phyloP scores from a whole-genome alignment of 352 stramenopile species.

The Pythium aristosporum region DNA sequence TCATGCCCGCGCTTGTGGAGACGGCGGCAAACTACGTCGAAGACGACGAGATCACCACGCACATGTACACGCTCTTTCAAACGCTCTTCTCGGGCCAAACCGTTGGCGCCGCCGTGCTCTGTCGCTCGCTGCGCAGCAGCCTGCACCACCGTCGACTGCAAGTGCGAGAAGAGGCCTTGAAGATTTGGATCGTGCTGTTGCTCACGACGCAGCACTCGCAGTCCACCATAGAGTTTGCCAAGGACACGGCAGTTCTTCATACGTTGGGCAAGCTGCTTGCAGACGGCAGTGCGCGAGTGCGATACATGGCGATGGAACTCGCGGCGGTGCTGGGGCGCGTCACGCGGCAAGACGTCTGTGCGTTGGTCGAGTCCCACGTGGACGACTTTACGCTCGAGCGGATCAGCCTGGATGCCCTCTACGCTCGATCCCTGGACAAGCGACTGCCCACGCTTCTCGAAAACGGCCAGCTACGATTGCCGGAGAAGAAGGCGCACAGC shows the following conservation, averaged over 20 bases:
- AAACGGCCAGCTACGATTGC: constrained; percentile 32
- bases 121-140: constrained; percentile 31
- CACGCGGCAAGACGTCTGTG: constrained; percentile 40
- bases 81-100: constrained; percentile 14
- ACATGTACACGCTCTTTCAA: constrained; percentile 20
- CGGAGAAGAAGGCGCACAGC: neutral
- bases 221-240: constrained; percentile 12
- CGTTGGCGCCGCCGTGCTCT: constrained; percentile 21
- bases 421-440: constrained; percentile 36
- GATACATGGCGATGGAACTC: constrained; percentile 45
- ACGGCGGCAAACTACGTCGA: constrained; percentile 55
- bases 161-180: constrained; percentile 60
- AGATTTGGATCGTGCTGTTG: constrained; percentile 57
- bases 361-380: constrained; percentile 40
- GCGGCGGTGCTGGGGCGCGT: constrained; percentile 34
- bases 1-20: constrained; percentile 53
- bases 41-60: constrained; percentile 44
- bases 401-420: constrained; percentile 50
- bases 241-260: constrained; percentile 35
- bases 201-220: constrained; percentile 31
- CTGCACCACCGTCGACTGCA: constrained; percentile 53
- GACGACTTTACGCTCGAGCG: constrained; percentile 54
- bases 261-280: constrained; percentile 45
- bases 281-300: constrained; percentile 46
- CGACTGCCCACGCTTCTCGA: constrained; percentile 36